Evolutionary conservation across 75 land plant species (phyloP).

Genomic region (Pinus tabuliformis): DNA sequence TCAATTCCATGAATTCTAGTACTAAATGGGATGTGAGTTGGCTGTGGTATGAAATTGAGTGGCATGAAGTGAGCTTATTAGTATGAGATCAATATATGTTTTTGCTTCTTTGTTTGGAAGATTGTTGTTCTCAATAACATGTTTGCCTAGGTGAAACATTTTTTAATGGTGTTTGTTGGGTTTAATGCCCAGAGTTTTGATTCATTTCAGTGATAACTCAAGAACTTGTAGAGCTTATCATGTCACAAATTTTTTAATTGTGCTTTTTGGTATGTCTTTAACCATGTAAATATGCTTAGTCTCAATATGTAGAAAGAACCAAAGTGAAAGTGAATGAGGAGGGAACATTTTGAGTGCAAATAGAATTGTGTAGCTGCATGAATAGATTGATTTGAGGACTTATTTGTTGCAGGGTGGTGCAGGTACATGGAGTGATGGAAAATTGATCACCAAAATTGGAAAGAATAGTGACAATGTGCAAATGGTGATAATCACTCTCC

Average conservation of each 20-base stretch:
- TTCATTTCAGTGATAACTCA: too few species aligned
- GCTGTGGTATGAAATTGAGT: too few species aligned
- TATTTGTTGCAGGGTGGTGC: constrained; percentile 94
- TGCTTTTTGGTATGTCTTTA: neutral
- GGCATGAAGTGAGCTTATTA: too few species aligned
- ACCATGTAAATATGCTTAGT: neutral
- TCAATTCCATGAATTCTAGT: too few species aligned
- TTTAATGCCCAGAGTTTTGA: too few species aligned
- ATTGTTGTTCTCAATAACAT: too few species aligned
- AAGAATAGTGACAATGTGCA: constrained; percentile 82
- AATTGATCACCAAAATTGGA: constrained; percentile 94
- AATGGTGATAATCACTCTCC: constrained; percentile 45
- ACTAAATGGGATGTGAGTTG: too few species aligned
- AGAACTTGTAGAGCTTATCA: too few species aligned
- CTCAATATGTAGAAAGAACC: neutral
- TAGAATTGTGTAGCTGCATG: neutral
- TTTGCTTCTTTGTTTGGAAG: too few species aligned
- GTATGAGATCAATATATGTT: too few species aligned
- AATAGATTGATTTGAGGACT: constrained; percentile 23
- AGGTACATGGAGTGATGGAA: constrained; percentile 99
- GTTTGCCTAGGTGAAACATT: too few species aligned
- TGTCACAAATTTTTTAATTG: neutral
- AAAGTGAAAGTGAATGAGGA: neutral
- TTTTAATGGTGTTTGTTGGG: too few species aligned
- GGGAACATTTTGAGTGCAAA: neutral